These are phyloP conservation scores for Daedalea quercina DNA, from an alignment of 768 basidiomycete species.

Conservation along the genomic window DNA sequence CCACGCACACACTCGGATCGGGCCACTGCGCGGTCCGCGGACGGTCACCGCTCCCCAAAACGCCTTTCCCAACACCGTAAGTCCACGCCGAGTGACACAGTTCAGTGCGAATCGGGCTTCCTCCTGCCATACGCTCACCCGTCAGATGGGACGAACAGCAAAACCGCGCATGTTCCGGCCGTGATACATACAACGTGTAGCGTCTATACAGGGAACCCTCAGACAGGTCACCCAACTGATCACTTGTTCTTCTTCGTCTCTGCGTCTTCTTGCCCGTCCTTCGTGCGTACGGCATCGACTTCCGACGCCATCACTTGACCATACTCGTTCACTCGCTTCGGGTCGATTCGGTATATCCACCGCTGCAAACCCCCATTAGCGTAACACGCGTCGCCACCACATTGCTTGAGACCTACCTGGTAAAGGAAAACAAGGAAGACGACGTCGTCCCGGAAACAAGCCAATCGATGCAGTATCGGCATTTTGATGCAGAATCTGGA, in stretches of 20 bases:
- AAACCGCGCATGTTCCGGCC: conserved; percentile 15
- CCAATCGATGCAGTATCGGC: conserved; percentile 89
- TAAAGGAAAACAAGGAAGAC: conserved; percentile 91
- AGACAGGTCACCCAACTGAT: conserved; percentile 5
- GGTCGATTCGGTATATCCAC: conserved; percentile 97
- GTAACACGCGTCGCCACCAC: conserved; percentile 7
- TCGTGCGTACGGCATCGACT: conserved; percentile 30
- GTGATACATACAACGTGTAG: conserved; percentile 10
- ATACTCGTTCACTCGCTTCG: conserved; percentile 92
- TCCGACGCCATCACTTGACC: conserved; percentile 71
- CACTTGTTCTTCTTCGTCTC: conserved; percentile 26
- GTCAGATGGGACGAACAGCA: background rate
- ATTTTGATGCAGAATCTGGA: conserved; percentile 90
- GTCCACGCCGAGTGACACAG: background rate
- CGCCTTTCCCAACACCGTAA: background rate
- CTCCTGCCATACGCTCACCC: background rate
- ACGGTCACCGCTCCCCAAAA: background rate
- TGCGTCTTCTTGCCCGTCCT: conserved; percentile 16
- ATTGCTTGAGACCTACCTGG: conserved; percentile 50
- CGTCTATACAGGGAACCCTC: background rate
- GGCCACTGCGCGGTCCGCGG: background rate
- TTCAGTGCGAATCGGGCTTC: background rate
- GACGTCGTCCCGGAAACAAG: conserved; percentile 85
- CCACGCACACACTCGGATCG: background rate
- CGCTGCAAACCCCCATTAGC: conserved; percentile 41